Percentiles rank a stretch among this genome's conserved stretches.
These are phyloP conservation scores for Knufia fluminis DNA, from an alignment of 2,329 filamentous ascomycete species.

Conservation along the genomic window DNA sequence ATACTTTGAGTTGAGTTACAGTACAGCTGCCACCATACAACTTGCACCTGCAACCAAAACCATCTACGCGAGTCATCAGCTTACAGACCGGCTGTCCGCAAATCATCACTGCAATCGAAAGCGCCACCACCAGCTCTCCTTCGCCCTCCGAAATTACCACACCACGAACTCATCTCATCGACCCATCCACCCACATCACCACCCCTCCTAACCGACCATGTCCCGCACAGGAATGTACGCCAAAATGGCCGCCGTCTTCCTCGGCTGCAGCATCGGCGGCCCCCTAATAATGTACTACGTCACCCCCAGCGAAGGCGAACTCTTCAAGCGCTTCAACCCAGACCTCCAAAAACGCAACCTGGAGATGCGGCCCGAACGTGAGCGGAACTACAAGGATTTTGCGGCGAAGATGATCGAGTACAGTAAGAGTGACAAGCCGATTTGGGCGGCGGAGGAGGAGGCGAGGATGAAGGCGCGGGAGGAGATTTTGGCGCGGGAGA, in stretches of 20 bases:
- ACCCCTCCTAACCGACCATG: not conserved
- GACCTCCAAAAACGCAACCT: conserved; percentile 83
- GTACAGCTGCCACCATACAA: no score
- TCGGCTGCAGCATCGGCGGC: conserved; percentile 66
- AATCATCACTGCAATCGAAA: no score
- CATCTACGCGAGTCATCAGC: no score
- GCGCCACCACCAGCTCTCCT: no score
- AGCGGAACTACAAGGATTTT: conserved; percentile 85
- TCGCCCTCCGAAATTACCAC: no score
- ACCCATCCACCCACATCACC: not conserved
- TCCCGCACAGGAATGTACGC: conserved; percentile 39
- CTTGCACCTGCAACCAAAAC: not conserved
- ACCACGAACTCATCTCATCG: no score
- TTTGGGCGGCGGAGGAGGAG: conserved; percentile 40
- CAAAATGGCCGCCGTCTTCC: conserved; percentile 66
- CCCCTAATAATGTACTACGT: conserved; percentile 62
- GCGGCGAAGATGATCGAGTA: conserved; percentile 76
- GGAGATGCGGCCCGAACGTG: conserved; percentile 64
- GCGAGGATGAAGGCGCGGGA: conserved; percentile 30
- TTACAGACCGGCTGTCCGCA: no score
- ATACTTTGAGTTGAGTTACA: no score
- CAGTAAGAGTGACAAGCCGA: conserved; percentile 83
- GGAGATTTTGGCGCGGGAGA: conserved; percentile 29
- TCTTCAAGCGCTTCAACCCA: conserved; percentile 84
- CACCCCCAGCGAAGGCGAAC: conserved; percentile 75